A percentile compares a stretch with the other conserved stretches of the same genome.
phyloP scores from a whole-genome alignment of 495 filamentous ascomycete species.

The Saxispiralis lemnorum region DNA sequence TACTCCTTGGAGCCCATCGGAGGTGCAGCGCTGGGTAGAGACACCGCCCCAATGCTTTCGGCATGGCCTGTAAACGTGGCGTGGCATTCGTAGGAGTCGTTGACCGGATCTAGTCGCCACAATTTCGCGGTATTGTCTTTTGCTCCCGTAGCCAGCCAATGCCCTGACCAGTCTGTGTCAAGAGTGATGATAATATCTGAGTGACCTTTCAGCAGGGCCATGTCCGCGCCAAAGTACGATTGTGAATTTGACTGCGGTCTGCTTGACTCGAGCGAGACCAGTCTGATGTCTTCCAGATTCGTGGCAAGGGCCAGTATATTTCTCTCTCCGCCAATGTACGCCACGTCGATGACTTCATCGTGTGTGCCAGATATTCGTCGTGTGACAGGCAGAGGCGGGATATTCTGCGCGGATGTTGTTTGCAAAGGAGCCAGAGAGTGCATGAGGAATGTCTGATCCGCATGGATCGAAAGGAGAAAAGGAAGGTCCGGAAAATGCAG shows the following conservation, averaged over 20 bases:
- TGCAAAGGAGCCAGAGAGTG: conserved; percentile 35
- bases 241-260: neutral
- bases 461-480: conserved; percentile 66
- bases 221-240: conserved; percentile 67
- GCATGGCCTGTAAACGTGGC: conserved; percentile 77
- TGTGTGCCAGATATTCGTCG: conserved; percentile 85
- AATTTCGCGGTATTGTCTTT: conserved; percentile 91
- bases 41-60: conserved; percentile 84
- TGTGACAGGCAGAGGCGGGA: conserved; percentile 32
- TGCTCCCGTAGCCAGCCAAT: conserved; percentile 87
- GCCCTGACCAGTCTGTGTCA: conserved; percentile 86
- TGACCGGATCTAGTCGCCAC: conserved; percentile 70
- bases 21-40: conserved; percentile 52
- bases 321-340: conserved; percentile 60
- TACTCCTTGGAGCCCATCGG: conserved; percentile 44
- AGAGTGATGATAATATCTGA: conserved; percentile 90
- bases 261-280: conserved; percentile 44
- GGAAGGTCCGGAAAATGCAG: conserved; percentile 42
- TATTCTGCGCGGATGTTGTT: conserved; percentile 23
- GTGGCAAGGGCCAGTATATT: conserved; percentile 79
- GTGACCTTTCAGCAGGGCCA: conserved; percentile 70
- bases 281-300: conserved; percentile 80
- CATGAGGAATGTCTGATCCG: conserved; percentile 67
- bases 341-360: conserved; percentile 89
- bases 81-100: conserved; percentile 57